Conservation (phyloP, 768 basidiomycete species). For the Russula vinacea region DNA sequence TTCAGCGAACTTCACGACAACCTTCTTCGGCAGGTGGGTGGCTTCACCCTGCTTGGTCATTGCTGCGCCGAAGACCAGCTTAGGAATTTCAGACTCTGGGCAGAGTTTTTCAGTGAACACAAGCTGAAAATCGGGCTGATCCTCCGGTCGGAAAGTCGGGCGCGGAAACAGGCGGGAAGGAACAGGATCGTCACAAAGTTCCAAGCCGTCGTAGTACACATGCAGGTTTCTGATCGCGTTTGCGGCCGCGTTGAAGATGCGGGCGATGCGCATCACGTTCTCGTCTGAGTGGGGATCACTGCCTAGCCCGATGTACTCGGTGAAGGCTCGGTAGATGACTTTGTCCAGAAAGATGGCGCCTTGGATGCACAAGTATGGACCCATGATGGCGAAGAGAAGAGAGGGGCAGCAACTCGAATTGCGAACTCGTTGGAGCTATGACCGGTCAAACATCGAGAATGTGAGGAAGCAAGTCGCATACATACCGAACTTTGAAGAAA, state of each 20-base stretch:
- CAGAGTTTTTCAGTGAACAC: neutral
- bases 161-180: neutral
- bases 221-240: neutral
- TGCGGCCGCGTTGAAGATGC: neutral
- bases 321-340: neutral
- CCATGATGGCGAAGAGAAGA: neutral
- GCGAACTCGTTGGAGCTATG: neutral
- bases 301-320: neutral
- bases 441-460: too few species aligned
- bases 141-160: neutral
- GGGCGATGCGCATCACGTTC: neutral
- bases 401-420: neutral
- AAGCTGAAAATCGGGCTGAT: neutral
- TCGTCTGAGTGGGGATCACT: neutral
- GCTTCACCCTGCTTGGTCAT: neutral
- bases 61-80: neutral
- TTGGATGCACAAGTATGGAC: neutral
- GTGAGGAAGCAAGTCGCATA: too few species aligned
- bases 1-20: neutral
- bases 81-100: neutral
- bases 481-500: too few species aligned
- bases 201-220: neutral
- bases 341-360: neutral
- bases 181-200: neutral
- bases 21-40: neutral